Base-by-base conservation (phyloP, 1,284 basidiomycete species). In the Tremellales sp. region DNA sequence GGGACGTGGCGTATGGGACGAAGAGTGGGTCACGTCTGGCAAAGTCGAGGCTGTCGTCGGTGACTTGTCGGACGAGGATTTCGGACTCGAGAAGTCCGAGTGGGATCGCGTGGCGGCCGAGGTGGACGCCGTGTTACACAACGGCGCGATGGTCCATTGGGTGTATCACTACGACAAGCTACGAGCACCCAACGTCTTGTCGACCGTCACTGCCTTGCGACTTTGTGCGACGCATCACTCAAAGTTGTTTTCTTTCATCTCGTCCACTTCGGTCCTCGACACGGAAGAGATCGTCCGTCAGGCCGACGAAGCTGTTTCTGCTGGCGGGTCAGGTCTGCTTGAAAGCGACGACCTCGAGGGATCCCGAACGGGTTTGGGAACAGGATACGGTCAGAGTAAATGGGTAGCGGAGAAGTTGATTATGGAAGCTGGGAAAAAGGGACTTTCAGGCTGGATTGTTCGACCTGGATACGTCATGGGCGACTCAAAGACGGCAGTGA, bases 61-160 rank as follows among this genome's bases (percentile, higher is more conserved):
- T 47, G 94, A 98, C 73, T 77, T 99, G 23, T 83, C 84, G 23
- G 76, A 82, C 47, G 83, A 84, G 37, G 76, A 77, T 29, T 88
- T 97, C 57, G 96, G 94, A 3, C 75, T 97, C 52, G 79, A 78
- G 26, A 71, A 81, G 27, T 74, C 72, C 3, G 77, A 76, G 0
- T 98, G 92, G 90, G 69, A 78, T 29, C 76, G 81, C 21, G 67
- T 97, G 12, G 81, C 85, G 0, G 67, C 77, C 25, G 86, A 94
- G 68, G 83, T 85, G 0, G 92, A 97, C 68, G 84, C 84, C 1
- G 79, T 99, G 25, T 70, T 98, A 48, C 96, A 98, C 73, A 99
- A 99, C 64, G 96, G 96, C 40, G 96, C 96, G 21, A 76, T 98
- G 69, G 96, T 98, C 13, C 96, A 98, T 70, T 99, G 96, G 96